Evolutionary conservation across 495 filamentous ascomycete species (phyloP), one percentile per base, ranked within the genome.

Genomic region (Glonium stellatum): DNA sequence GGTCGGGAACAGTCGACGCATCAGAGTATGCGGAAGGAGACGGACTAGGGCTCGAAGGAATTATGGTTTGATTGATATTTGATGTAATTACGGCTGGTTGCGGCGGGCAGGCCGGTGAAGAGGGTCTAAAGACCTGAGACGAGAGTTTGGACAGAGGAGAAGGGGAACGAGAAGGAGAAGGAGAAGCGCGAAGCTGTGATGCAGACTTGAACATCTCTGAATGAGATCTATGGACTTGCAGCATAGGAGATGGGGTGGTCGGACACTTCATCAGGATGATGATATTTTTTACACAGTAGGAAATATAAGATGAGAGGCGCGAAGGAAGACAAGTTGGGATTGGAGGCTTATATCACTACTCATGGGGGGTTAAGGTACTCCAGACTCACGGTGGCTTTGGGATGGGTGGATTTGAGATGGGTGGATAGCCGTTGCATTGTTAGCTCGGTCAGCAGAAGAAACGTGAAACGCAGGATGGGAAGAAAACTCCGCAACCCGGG

Each of bases 401-500:
- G 39, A 18, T 44, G 39, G 39, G 36, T n/a, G n/a, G n/a, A n/a
- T n/a, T 44, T 44, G 39, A 11, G 39, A 18, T 44, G 39, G 39
- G 27, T 31, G 27, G 27, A 31, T 6, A 31, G 27, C 27, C 27
- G 27, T 31, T 31, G 27, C 27, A 31, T 31, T 31, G 27, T 31
- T 31, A 31, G 27, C 27, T 31, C 27, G 27, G 2, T 31, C 27
- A 31, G 27, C 27, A 44, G 12, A 44, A 44, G 39, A 44, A 44
- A 44, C 18, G 48, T 25, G 48, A 51, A 51, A 51, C 48, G 48
- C 48, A 27, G 48, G 19, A 31, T 51, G 48, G 21, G 13, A 51
- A 51, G 23, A 23, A 25, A 23, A 1, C 19, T 51, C 48, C 48
- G 25, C 48, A 51, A 31, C 10, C 48, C 48, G 48, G 48, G 21